Evolutionary conservation across 495 filamentous ascomycete genomes (phyloP).

Genomic region (Penicillium egyptiacum): DNA sequence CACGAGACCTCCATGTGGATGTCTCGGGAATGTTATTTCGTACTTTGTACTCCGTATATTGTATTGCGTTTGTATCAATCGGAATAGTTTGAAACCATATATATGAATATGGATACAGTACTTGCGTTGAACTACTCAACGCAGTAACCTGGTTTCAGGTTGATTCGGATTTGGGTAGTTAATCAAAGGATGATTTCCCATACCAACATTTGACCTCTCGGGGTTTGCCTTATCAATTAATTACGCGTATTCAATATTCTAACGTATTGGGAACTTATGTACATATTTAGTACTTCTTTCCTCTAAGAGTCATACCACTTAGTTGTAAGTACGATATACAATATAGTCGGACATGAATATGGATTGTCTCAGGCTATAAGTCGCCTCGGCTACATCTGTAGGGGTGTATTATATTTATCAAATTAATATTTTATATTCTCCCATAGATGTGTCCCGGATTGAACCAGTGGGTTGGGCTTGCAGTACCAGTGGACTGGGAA

Average conservation of each 20-base stretch:
- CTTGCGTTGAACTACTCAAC: not conserved
- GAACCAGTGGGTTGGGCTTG: no score
- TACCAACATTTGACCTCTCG: not conserved
- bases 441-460: not conserved
- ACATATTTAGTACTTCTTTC: not conserved
- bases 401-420: no score
- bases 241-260: not conserved
- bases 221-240: not conserved
- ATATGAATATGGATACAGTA: not conserved
- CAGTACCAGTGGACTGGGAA: slow-evolving; percentile 2
- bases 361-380: not conserved
- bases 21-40: slow-evolving; percentile 5
- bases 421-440: no score
- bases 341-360: not conserved
- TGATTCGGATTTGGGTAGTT: slow-evolving; percentile 1
- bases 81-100: not conserved
- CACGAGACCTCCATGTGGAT: slow-evolving; percentile 34
- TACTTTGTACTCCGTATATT: not conserved
- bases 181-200: not conserved
- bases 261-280: not conserved
- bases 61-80: no score
- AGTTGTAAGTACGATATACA: no score
- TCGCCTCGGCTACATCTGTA: not conserved
- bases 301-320: not conserved
- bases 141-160: not conserved